Evolutionary conservation across 2,329 filamentous ascomycete genomes (phyloP).

Genomic region (Beauveria australis): DNA sequence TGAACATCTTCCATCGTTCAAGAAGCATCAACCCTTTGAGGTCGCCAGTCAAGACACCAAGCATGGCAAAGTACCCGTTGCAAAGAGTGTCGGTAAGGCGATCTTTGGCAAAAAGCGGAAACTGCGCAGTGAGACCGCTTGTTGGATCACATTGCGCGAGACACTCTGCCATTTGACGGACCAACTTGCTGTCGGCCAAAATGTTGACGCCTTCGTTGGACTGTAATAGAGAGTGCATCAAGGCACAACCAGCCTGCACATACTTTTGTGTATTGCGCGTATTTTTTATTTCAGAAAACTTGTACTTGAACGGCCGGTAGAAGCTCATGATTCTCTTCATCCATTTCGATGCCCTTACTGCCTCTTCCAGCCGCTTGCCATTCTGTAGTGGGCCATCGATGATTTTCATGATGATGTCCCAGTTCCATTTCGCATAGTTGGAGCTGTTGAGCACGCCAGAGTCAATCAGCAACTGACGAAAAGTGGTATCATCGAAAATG

Average conservation of each 20-base stretch:
- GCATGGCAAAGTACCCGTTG: slow-evolving; percentile 86
- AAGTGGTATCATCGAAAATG: slow-evolving; percentile 51
- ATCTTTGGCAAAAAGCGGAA: slow-evolving; percentile 81
- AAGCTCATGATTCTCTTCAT: slow-evolving; percentile 92
- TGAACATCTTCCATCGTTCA: slow-evolving; percentile 95
- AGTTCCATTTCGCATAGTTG: slow-evolving; percentile 94
- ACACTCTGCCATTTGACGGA: slow-evolving; percentile 91
- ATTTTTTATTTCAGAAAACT: slow-evolving; percentile 83
- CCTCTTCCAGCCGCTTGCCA: slow-evolving; percentile 86
- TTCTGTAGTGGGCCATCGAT: slow-evolving; percentile 90
- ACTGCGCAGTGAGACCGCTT: slow-evolving; percentile 68
- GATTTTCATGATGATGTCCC: slow-evolving; percentile 83
- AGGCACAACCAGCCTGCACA: slow-evolving; percentile 76
- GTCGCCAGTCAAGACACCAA: slow-evolving; percentile 80
- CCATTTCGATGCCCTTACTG: slow-evolving; percentile 90
- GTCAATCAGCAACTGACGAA: slow-evolving; percentile 60
- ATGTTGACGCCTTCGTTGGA: slow-evolving; percentile 79
- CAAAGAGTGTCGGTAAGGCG: slow-evolving; percentile 81
- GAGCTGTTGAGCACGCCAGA: slow-evolving; percentile 82
- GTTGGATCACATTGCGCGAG: slow-evolving; percentile 88
- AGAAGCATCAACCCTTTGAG: slow-evolving; percentile 78
- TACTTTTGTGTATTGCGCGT: slow-evolving; percentile 93
- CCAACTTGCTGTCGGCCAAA: slow-evolving; percentile 81
- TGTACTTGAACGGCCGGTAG: slow-evolving; percentile 92
- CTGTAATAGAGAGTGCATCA: slow-evolving; percentile 80